Conservation (phyloP, 306 rosid genomes). For the Sindora glabra region DNA sequence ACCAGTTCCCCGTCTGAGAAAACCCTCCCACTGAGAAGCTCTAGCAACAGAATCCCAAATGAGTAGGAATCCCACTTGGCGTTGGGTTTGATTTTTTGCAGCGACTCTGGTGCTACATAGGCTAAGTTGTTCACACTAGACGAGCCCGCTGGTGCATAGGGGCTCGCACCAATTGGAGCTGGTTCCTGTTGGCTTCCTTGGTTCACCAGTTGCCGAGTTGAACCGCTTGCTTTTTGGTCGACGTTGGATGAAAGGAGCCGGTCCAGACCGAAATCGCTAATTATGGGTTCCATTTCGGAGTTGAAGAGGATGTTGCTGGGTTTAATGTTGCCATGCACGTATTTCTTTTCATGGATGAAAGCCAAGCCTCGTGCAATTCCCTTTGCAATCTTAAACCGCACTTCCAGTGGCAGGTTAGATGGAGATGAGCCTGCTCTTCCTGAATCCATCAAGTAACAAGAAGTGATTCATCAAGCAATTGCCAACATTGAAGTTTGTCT, state of each 20-base stretch:
- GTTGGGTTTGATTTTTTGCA: slow-evolving; percentile 47
- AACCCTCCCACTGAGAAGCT: slow-evolving; percentile 63
- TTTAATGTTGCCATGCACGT: slow-evolving; percentile 72
- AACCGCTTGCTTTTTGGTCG: slow-evolving; percentile 29
- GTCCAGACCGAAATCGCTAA: slow-evolving; percentile 68
- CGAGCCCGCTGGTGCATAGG: slow-evolving; percentile 9
- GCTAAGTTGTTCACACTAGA: slow-evolving; percentile 14
- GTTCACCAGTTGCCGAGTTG: slow-evolving; percentile 35
- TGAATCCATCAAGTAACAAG: neutral
- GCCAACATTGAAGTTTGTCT: no score
- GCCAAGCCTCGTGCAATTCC: slow-evolving; percentile 71
- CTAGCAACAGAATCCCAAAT: slow-evolving; percentile 70
- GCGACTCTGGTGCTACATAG: slow-evolving; percentile 76
- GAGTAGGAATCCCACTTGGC: slow-evolving; percentile 85
- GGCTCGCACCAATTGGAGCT: slow-evolving; percentile 30
- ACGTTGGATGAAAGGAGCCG: slow-evolving; percentile 31
- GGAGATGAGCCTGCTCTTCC: slow-evolving; percentile 63
- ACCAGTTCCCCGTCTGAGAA: slow-evolving; percentile 49
- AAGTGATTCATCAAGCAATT: no score
- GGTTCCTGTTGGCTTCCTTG: slow-evolving; percentile 25
- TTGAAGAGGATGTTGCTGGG: slow-evolving; percentile 66
- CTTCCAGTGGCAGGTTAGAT: slow-evolving; percentile 39
- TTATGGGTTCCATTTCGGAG: slow-evolving; percentile 61
- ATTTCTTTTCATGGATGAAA: slow-evolving; percentile 81
- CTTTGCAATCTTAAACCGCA: slow-evolving; percentile 63